phyloP scores from a whole-genome alignment of 2,329 filamentous ascomycete species.

The Claviceps purpurea region DNA sequence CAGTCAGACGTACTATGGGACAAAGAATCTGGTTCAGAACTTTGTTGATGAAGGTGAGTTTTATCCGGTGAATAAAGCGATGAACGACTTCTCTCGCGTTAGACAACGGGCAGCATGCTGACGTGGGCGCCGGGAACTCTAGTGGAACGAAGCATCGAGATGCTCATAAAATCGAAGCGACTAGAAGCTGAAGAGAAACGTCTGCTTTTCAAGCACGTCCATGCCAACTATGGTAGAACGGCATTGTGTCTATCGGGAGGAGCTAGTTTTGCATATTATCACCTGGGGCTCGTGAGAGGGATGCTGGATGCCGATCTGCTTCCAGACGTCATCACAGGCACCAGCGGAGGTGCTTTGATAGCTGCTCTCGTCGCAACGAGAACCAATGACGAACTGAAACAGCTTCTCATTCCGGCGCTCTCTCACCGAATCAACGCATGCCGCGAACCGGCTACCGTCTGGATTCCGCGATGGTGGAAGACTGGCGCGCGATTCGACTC shows the following conservation, averaged over 20 bases:
- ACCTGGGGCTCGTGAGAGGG: slow-evolving; percentile 85
- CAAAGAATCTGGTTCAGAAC: slow-evolving; percentile 84
- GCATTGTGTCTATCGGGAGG: slow-evolving; percentile 88
- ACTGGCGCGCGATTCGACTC: slow-evolving; percentile 92
- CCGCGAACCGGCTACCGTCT: slow-evolving; percentile 60
- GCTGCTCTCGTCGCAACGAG: slow-evolving; percentile 78
- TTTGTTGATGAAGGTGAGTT: slow-evolving; percentile 68
- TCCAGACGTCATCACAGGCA: slow-evolving; percentile 91
- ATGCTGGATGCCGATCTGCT: slow-evolving; percentile 74
- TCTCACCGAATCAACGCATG: slow-evolving; percentile 76
- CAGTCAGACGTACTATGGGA: slow-evolving; percentile 93
- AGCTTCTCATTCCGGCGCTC: slow-evolving; percentile 75
- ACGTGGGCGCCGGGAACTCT: neutral
- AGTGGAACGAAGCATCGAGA: slow-evolving; percentile 53
- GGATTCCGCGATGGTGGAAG: slow-evolving; percentile 75
- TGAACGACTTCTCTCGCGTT: neutral
- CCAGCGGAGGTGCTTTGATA: slow-evolving; percentile 83
- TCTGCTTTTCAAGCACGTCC: slow-evolving; percentile 71
- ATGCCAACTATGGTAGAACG: slow-evolving; percentile 83
- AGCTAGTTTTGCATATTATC: slow-evolving; percentile 91
- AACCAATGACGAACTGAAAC: slow-evolving; percentile 80
- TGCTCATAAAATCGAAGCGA: slow-evolving; percentile 55
- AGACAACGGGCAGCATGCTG: neutral
- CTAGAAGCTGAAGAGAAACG: slow-evolving; percentile 63
- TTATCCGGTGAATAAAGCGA: neutral